These are phyloP conservation scores for Pyricularia pennisetigena DNA, from an alignment of 2,329 filamentous ascomycete genomes.

Conservation along the genomic window DNA sequence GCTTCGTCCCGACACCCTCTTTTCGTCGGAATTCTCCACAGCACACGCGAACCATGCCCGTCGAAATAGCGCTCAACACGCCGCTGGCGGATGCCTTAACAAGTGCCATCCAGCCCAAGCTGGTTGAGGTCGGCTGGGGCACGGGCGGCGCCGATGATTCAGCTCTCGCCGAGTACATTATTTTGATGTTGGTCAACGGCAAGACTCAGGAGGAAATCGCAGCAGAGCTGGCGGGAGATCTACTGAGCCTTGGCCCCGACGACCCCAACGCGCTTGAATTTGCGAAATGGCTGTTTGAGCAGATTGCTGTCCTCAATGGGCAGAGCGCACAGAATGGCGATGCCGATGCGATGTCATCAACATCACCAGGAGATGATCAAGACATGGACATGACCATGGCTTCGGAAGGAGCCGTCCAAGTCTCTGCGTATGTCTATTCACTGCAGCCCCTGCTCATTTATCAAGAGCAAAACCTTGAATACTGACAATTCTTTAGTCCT, in stretches of 20 bases:
- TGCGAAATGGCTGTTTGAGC: constrained; percentile 85
- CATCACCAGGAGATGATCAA: constrained; percentile 29
- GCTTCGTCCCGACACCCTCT: background rate
- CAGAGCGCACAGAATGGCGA: constrained; percentile 45
- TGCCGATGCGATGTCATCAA: constrained; percentile 13
- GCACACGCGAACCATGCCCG: constrained; percentile 52
- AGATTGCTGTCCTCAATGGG: constrained; percentile 60
- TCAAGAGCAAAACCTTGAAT: background rate
- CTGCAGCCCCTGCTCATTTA: background rate
- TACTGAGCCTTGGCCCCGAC: constrained; percentile 72
- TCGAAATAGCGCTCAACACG: constrained; percentile 67
- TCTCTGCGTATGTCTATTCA: constrained; percentile 45
- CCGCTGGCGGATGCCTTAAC: constrained; percentile 79
- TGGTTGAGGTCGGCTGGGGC: constrained; percentile 89
- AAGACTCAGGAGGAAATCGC: constrained; percentile 88
- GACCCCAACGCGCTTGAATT: constrained; percentile 78
- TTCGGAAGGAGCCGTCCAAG: constrained; percentile 30
- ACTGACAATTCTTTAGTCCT: constrained; percentile 47
- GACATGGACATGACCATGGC: constrained; percentile 67
- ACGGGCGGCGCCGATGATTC: constrained; percentile 67
- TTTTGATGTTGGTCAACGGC: constrained; percentile 93
- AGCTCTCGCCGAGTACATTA: constrained; percentile 88
- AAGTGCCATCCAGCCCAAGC: constrained; percentile 75
- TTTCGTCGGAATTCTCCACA: background rate
- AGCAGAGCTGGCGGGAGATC: constrained; percentile 75